phyloP scores from a whole-genome alignment of 225 moss, liverwort and hornwort species.

The Neckera pumila region DNA sequence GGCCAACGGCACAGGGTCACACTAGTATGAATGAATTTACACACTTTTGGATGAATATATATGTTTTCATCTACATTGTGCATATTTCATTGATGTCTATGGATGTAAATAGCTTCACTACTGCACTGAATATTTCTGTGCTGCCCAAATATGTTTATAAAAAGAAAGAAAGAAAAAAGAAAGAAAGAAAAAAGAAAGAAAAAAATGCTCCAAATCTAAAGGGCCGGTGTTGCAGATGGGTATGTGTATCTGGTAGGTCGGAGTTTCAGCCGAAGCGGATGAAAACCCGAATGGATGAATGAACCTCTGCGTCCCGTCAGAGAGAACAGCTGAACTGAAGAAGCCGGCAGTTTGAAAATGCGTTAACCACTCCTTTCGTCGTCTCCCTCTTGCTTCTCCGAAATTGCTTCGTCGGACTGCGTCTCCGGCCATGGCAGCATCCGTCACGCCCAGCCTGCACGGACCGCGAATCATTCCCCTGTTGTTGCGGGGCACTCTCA shows the following conservation, averaged over 20 bases:
- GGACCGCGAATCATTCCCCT: not conserved
- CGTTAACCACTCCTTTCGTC: not conserved
- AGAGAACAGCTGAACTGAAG: not conserved
- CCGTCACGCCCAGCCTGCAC: not conserved
- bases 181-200: no score
- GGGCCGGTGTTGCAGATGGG: no score
- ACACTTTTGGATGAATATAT: not conserved
- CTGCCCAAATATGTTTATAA: no score
- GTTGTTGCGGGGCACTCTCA: not conserved
- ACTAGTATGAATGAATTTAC: not conserved
- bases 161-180: no score
- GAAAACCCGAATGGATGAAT: not conserved
- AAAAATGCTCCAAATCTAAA: no score
- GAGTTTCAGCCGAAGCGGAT: not conserved
- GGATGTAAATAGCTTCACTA: not conserved
- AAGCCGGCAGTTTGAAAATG: slow-evolving; percentile 1
- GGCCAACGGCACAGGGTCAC: no score
- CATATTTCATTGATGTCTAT: not conserved
- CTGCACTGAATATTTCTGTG: no score
- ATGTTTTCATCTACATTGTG: not conserved
- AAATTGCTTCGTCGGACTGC: not conserved
- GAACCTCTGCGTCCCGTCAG: not conserved
- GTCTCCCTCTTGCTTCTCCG: not conserved
- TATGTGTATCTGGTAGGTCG: no score
- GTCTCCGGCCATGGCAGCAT: not conserved